phyloP scores from a whole-genome alignment of 2,329 filamentous ascomycete species.

The Coniochaeta hoffmannii region DNA sequence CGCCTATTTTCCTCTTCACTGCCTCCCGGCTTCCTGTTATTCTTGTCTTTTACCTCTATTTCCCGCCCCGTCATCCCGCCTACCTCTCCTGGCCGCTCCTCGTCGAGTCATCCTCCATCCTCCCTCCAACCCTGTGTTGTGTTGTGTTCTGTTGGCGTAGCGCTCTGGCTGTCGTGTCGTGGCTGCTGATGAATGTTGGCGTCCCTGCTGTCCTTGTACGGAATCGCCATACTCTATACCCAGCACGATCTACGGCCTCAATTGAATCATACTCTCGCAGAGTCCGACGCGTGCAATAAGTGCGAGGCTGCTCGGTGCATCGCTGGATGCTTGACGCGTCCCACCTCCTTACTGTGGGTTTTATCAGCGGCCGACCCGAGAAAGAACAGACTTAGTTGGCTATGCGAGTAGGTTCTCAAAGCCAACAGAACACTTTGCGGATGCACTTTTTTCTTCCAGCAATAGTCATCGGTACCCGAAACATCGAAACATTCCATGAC shows the following conservation, averaged over 20 bases:
- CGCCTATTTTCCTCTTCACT: conserved; percentile 5
- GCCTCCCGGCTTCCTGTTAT: conserved; percentile 4
- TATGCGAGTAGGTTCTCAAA: not conserved
- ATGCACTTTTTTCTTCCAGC: not conserved
- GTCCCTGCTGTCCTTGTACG: not conserved
- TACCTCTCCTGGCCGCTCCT: not conserved
- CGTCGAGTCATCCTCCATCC: not conserved
- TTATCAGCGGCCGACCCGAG: not conserved
- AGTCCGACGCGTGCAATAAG: not conserved
- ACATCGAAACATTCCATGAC: not conserved
- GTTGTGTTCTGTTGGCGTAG: not conserved
- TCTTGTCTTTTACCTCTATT: not conserved
- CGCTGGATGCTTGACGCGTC: not conserved
- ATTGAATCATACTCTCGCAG: not conserved
- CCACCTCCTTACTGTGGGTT: not conserved
- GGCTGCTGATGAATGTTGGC: not conserved
- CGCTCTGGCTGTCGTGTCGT: not conserved
- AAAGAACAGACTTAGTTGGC: not conserved
- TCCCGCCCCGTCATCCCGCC: not conserved
- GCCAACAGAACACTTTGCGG: not conserved
- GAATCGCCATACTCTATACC: not conserved
- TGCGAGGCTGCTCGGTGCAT: not conserved
- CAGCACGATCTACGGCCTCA: not conserved
- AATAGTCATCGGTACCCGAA: not conserved
- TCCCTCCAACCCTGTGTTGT: too few species aligned